Evolutionary conservation across 2,329 filamentous ascomycete species (phyloP).

Genomic region (Periconia digitata): DNA sequence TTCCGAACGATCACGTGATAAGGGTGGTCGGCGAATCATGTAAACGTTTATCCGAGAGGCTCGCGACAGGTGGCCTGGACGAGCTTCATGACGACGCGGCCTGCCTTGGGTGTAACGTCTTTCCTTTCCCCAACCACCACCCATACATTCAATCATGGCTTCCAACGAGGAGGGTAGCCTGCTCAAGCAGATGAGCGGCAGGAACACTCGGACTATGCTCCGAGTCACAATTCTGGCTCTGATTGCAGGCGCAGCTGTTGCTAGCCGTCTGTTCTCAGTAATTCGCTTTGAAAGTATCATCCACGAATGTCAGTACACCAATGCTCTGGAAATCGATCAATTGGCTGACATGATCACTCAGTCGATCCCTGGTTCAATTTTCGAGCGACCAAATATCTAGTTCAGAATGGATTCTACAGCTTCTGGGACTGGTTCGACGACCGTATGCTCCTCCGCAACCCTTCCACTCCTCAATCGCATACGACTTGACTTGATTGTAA

Average conservation of each 20-base stretch:
- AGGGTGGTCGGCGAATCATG: background rate
- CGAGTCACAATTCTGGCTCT: slow-evolving; percentile 86
- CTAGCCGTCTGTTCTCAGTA: slow-evolving; percentile 95
- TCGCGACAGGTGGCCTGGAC: slow-evolving; percentile 9
- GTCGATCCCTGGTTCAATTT: slow-evolving; percentile 99
- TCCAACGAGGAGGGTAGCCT: slow-evolving; percentile 51
- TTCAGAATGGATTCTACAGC: slow-evolving; percentile 95
- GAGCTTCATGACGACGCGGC: slow-evolving; percentile 34
- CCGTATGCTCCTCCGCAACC: slow-evolving; percentile 56
- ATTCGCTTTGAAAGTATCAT: slow-evolving; percentile 99
- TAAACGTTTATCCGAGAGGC: background rate
- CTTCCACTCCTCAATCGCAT: slow-evolving; percentile 1
- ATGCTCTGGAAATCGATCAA: slow-evolving; percentile 7
- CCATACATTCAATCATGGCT: slow-evolving; percentile 36
- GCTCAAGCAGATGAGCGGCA: slow-evolving; percentile 75
- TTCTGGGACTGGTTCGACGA: slow-evolving; percentile 99
- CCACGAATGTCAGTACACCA: slow-evolving; percentile 82
- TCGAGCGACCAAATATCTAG: slow-evolving; percentile 94
- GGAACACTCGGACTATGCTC: slow-evolving; percentile 81
- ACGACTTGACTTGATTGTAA: slow-evolving; percentile 3
- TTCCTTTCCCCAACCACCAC: slow-evolving; percentile 20
- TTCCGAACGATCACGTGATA: background rate
- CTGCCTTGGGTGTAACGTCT: slow-evolving; percentile 33
- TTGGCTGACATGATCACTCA: slow-evolving; percentile 47
- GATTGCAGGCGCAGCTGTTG: slow-evolving; percentile 88